Conservation (phyloP, 2,329 filamentous ascomycete genomes). For the Cladophialophora bantiana region DNA sequence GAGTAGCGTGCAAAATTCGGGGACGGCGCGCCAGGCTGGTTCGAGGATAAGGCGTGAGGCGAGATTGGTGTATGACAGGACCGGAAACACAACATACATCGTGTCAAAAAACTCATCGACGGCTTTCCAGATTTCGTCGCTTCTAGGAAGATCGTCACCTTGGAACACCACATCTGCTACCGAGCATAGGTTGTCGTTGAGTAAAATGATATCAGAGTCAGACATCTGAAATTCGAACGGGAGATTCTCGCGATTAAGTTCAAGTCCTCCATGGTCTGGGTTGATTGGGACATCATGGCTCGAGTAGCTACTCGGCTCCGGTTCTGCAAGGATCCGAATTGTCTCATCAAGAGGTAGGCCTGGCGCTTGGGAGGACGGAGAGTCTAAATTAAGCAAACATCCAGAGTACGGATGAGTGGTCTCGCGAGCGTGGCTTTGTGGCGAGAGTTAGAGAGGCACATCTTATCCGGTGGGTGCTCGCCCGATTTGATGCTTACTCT, state of each 20-base stretch:
- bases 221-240: not conserved
- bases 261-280: not conserved
- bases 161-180: not conserved
- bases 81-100: conserved; percentile 20
- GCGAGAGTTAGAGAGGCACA: not conserved
- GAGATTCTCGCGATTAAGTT: not conserved
- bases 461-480: not conserved
- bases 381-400: not conserved
- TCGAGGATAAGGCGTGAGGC: conserved; percentile 8
- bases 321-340: not conserved
- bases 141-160: not conserved
- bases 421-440: not conserved
- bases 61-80: conserved; percentile 21
- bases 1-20: conserved; percentile 20
- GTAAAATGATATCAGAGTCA: not conserved
- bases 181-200: not conserved
- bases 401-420: not conserved
- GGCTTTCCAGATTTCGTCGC: conserved; percentile 18
- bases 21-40: conserved; percentile 10
- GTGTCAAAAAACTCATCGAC: conserved; percentile 26
- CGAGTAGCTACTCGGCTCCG: too few relatives aligned
- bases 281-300: not conserved
- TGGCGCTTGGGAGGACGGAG: not conserved
- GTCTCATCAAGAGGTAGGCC: not conserved
- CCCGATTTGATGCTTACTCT: not conserved